Base-by-base conservation (phyloP, 805 yeast species). In the Yueomyces sp. region DNA sequence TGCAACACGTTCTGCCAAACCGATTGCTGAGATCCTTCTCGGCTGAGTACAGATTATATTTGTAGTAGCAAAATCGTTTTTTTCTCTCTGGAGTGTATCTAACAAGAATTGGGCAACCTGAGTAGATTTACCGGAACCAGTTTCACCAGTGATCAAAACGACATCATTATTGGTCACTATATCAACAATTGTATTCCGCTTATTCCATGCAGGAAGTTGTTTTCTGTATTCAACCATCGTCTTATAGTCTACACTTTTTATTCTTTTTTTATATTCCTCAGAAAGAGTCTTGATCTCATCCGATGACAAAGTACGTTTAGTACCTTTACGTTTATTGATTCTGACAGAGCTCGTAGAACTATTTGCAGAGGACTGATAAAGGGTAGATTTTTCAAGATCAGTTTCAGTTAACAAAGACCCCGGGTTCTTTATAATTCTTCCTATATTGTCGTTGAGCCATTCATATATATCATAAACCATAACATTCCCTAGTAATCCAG, bases 61-160 rank as follows among this genome's bases (percentile, higher is more conserved):
- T 3, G 81, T 71, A 28, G 64, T 59, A 2, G 39, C 36, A 48
- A 70, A 79, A 47, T 74, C 74, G 8, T 60, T 57, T 0, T 73
- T 72, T 9, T 62, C 56, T 0, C 63, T 40, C 41, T 74, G 69
- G 46, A 85, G 54, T 37, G 77, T 69, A 57, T 90, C 97, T 19
- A 90, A 63, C 26, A 90, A 67, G 51, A 87, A 90, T 59, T 90
- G 98, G 4, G 86, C 95, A 4, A 85, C 77, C 58, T 90, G 98
- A 0, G 98, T 90, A 1, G 96, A 85, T 56, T 90, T 90, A 52
- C 97, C 97, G 1, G 96, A 88, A 52, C 97, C 97, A 0, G 97
- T 90, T 59, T 92, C 98, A 59, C 97, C 98, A 2, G 97, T 90
- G 36, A 90, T 73, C 33, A 90, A 40, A 1, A 84, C 77, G 4